Base-by-base conservation (phyloP, 257 asterid species). In the Solanum bulbocastanum region DNA sequence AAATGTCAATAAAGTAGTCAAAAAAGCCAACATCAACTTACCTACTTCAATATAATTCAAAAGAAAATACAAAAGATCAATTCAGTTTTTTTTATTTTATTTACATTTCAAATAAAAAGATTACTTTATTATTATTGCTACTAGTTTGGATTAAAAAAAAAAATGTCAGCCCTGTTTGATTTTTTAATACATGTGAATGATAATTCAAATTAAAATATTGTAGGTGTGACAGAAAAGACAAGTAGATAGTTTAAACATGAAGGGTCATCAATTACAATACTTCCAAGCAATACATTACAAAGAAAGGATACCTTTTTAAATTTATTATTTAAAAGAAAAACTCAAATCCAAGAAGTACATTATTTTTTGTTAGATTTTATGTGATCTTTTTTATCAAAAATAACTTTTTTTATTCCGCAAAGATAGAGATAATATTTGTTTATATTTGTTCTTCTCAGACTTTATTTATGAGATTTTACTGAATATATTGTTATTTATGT, bases 231-330 rank as follows among this genome's bases (percentile, higher is more conserved):
- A 86, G 85, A 52, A 49, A 79, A 86, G 46, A 86, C 84, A 86
- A 74, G 39, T 33, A 22, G 37, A 60, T 33, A 33, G 83, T 86
- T 86, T 69, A 86, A 79, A 86, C 58, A 86, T n/a, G 60, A 52
- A 74, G 88, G 85, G 33, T 86, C 60, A 36, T 86, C 60, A 58
- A 46, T 73, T 84, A 74, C 75, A 33, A 37, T 74, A 33, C 30
- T 86, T 86, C 88, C 84, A 74, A 86, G 75, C 75, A 72, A 73
- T 36, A 86, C 84, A 73, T 52, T 74, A 49, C 74, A 74, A 60
- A 13, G 10, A 72, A 35, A 79, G 20, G 6, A 10, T 35, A 86
- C 69, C 10, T 27, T 27, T 18, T 16, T 0, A 4, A 44, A 27
- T 10, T 81, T 10, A 46, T 9, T 25, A 39, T n/a, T 76, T 39